Evolutionary conservation across 2,329 filamentous ascomycete genomes (phyloP), one percentile per base, ranked within the genome.

Genomic region (Colletotrichum horii): DNA sequence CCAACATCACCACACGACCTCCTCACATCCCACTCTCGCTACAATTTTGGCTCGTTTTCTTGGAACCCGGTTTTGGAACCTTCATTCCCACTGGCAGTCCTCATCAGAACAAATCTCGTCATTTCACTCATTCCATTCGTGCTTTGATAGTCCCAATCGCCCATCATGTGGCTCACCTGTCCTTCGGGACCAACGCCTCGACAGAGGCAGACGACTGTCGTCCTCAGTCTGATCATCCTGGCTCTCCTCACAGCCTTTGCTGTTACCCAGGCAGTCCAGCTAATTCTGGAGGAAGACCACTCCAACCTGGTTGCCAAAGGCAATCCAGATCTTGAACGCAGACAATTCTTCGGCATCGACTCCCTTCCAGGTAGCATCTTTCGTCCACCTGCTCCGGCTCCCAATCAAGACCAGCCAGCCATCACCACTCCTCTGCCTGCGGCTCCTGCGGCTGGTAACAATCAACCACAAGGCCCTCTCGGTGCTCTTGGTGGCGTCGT

Each of bases 41-140:
- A 65, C 70, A 69, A 30, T 69, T 77, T 76, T 74, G 76, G 74
- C 70, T 76, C 48, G 43, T 68, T 76, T 77, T 72, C 61, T 77
- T 73, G 76, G 65, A 70, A 64, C 69, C 61, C 70, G 43, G 30
- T 70, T 70, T 77, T 76, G 74, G 69, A 76, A 64, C 69, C 70
- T 19, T 61, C 71, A 74, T 75, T 75, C 24, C 32, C 72, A 66
- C 62, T 24, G 70, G 24, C 58, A 74, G 43, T 66, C 16, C 74
- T 69, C 48, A 65, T 55, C 43, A 60, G 43, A 74, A 61, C 58
- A 36, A 56, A 65, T 69, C 55, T 26, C n/a, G 43, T 52, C 74
- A 69, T 74, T 66, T 60, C 66, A 26, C 58, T 70, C 66, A 36
- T 66, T 68, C 48, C 34, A 70, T 74, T 66, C 58, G 34, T n/a